Conservation (phyloP, 768 basidiomycete species). For the Tylopilus vinaceipallidus region DNA sequence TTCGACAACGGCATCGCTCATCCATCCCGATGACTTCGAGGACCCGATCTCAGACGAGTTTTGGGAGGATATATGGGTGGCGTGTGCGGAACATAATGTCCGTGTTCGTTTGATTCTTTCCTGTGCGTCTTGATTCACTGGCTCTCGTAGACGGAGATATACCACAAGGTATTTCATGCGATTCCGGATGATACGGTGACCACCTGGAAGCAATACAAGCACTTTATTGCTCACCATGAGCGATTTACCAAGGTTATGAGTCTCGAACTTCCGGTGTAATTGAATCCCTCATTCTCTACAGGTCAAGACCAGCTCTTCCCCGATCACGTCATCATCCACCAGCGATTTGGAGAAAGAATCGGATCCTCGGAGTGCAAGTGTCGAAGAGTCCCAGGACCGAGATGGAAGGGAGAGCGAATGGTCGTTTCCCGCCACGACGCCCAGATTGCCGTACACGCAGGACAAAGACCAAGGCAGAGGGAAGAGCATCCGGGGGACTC, state of each 20-base stretch:
- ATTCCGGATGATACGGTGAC: slow-evolving; percentile 90
- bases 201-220: slow-evolving; percentile 95
- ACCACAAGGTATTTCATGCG: slow-evolving; percentile 90
- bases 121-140: background rate
- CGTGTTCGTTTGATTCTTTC: slow-evolving; percentile 27
- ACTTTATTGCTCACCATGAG: slow-evolving; percentile 76
- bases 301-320: slow-evolving; percentile 40
- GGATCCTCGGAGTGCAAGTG: slow-evolving; percentile 10
- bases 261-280: background rate
- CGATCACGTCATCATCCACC: slow-evolving; percentile 46
- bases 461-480: slow-evolving; percentile 38
- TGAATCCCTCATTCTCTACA: slow-evolving; percentile 22
- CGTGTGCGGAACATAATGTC: slow-evolving; percentile 86
- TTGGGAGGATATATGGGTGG: slow-evolving; percentile 89
- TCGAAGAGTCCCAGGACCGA: slow-evolving; percentile 17
- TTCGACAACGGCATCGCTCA: slow-evolving; percentile 62
- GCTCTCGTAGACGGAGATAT: slow-evolving; percentile 80
- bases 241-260: slow-evolving; percentile 67
- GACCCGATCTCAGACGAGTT: slow-evolving; percentile 88
- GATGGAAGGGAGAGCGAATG: slow-evolving; percentile 24
- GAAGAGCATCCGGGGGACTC: slow-evolving; percentile 47
- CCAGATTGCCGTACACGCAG: slow-evolving; percentile 26
- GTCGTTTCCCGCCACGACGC: slow-evolving; percentile 11
- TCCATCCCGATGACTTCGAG: slow-evolving; percentile 77
- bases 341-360: slow-evolving; percentile 43